phyloP scores from a whole-genome alignment of 257 asterid genomes.

The Cinchona pubescens region DNA sequence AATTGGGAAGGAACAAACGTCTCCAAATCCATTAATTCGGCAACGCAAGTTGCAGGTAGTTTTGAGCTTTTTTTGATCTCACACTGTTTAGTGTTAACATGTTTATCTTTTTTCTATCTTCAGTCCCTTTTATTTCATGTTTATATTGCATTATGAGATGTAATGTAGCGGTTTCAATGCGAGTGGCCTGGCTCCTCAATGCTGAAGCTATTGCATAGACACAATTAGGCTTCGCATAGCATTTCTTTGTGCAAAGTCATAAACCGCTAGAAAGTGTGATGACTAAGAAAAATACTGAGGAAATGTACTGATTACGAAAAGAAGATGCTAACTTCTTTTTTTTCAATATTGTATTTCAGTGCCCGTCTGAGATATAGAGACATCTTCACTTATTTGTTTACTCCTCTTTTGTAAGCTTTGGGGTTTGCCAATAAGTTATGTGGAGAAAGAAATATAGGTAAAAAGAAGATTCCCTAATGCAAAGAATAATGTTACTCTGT shows the following conservation, averaged over 20 bases:
- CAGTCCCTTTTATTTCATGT: not conserved
- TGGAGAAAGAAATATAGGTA: not conserved
- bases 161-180: too few relatives aligned
- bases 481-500: not conserved
- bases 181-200: too few relatives aligned
- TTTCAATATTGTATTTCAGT: not conserved
- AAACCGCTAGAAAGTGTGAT: not conserved
- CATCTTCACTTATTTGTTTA: not conserved
- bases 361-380: not conserved
- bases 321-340: not conserved
- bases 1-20: slow-evolving; percentile 41
- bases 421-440: not conserved
- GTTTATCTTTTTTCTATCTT: not conserved
- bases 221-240: not conserved
- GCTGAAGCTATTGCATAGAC: not conserved
- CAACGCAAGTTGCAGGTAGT: slow-evolving; percentile 61
- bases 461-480: too few relatives aligned
- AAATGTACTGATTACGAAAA: not conserved
- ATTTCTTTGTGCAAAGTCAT: not conserved
- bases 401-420: not conserved
- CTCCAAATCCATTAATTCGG: slow-evolving; percentile 42
- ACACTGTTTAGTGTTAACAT: not conserved
- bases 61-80: slow-evolving; percentile 2
- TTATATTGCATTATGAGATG: not conserved
- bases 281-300: not conserved